Percentiles rank a stretch among this genome's conserved stretches.
Evolutionary conservation across 1,139 yeast genomes (phyloP).

Genomic region (Kluyveromyces sp.): DNA sequence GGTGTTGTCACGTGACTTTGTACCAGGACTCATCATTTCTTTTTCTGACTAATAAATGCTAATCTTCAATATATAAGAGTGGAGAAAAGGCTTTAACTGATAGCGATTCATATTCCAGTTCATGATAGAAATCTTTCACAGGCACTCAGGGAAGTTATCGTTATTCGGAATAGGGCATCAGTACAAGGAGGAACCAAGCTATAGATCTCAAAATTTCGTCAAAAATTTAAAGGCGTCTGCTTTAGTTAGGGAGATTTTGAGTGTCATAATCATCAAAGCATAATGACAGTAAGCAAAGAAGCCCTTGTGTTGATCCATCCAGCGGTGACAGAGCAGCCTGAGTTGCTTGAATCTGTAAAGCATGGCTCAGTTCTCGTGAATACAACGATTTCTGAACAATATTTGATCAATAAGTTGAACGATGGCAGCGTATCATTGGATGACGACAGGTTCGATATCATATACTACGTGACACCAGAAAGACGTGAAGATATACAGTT

Average conservation of each 20-base stretch:
- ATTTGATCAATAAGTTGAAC: constrained; percentile 62
- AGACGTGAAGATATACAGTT: constrained; percentile 28
- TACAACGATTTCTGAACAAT: constrained; percentile 23
- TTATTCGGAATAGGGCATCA: no score
- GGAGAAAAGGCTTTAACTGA: no score
- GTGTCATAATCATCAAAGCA: neutral
- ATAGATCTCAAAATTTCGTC: no score
- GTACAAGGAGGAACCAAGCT: no score
- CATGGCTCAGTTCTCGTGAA: constrained; percentile 24
- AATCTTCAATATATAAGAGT: no score
- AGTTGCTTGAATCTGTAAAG: constrained; percentile 39
- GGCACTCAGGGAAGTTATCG: no score
- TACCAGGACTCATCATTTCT: no score
- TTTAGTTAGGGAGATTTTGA: no score
- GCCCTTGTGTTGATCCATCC: constrained; percentile 62
- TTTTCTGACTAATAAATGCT: neutral
- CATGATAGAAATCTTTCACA: no score
- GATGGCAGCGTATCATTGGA: constrained; percentile 47
- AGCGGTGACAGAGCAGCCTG: constrained; percentile 58
- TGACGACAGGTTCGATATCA: constrained; percentile 39
- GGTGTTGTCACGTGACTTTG: neutral
- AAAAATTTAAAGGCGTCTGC: no score
- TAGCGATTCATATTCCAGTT: no score
- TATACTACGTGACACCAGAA: constrained; percentile 56
- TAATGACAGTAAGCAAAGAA: constrained; percentile 23